These are phyloP conservation scores for Sonneratia alba DNA, from an alignment of 345 rosid genomes.

Conservation along the genomic window DNA sequence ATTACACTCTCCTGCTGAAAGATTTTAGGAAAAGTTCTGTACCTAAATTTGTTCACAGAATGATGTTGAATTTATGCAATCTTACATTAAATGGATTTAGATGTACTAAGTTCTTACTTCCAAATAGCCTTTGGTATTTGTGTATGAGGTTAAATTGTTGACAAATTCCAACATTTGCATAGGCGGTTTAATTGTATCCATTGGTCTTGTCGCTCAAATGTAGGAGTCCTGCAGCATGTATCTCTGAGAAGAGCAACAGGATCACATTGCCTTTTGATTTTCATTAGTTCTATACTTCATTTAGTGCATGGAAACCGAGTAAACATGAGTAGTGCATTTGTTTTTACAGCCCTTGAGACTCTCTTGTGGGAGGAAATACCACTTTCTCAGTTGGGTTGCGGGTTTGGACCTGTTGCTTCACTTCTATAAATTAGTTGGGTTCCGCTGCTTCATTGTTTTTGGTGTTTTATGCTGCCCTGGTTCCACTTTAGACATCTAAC, in stretches of 20 bases:
- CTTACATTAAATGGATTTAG: not conserved
- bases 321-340: not conserved
- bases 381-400: too few relatives aligned
- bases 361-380: too few relatives aligned
- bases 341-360: not conserved
- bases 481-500: too few relatives aligned
- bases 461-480: too few relatives aligned
- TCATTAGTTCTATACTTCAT: not conserved
- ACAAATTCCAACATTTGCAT: not conserved
- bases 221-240: not conserved
- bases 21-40: not conserved
- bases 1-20: not conserved
- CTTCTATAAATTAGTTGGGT: too few relatives aligned
- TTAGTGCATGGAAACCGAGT: too few relatives aligned
- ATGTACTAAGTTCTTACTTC: not conserved
- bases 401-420: too few relatives aligned
- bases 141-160: not conserved
- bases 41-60: not conserved
- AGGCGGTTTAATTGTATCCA: not conserved
- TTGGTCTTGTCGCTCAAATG: not conserved
- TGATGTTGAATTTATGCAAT: not conserved
- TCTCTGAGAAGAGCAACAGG: not conserved
- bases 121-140: not conserved
- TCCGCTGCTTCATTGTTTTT: too few relatives aligned
- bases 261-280: not conserved